A percentile compares a stretch with the other conserved stretches of the same genome.
Conservation (phyloP, 805 yeast genomes). For the Candida alai region DNA sequence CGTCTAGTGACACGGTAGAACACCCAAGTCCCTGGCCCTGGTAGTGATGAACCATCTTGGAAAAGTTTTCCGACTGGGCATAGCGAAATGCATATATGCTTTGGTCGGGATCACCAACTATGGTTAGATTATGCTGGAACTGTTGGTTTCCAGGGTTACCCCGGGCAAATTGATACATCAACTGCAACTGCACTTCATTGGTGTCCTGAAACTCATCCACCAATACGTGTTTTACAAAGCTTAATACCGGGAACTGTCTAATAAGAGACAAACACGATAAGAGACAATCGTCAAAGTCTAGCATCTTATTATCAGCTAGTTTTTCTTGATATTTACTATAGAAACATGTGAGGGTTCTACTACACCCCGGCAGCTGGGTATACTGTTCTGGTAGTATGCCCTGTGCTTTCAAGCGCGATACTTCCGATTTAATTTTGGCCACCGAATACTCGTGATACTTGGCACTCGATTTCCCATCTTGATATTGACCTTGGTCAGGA, state of each 20-base stretch:
- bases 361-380: conserved; percentile 7
- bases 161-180: conserved; percentile 49
- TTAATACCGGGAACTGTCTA: conserved; percentile 41
- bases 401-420: conserved; percentile 55
- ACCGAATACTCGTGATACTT: conserved; percentile 36
- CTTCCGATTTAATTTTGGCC: conserved; percentile 37
- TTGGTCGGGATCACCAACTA: conserved; percentile 97
- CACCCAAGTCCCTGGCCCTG: conserved; percentile 16
- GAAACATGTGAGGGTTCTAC: conserved; percentile 23
- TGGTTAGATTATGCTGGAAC: conserved; percentile 57
- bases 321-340: conserved; percentile 52
- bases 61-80: conserved; percentile 69
- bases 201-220: conserved; percentile 97
- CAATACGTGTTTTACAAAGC: conserved; percentile 60
- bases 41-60: conserved; percentile 46
- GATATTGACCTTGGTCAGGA: conserved; percentile 2
- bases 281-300: conserved; percentile 86
- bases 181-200: conserved; percentile 65
- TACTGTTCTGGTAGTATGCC: conserved; percentile 47
- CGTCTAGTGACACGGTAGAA: conserved; percentile 45
- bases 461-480: conserved; percentile 6
- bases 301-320: conserved; percentile 37
- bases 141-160: conserved; percentile 28
- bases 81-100: conserved; percentile 86
- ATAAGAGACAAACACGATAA: conserved; percentile 52